These are phyloP conservation scores for Kalaharituber pfeilii DNA, from an alignment of 2,329 filamentous ascomycete species.

Conservation along the genomic window DNA sequence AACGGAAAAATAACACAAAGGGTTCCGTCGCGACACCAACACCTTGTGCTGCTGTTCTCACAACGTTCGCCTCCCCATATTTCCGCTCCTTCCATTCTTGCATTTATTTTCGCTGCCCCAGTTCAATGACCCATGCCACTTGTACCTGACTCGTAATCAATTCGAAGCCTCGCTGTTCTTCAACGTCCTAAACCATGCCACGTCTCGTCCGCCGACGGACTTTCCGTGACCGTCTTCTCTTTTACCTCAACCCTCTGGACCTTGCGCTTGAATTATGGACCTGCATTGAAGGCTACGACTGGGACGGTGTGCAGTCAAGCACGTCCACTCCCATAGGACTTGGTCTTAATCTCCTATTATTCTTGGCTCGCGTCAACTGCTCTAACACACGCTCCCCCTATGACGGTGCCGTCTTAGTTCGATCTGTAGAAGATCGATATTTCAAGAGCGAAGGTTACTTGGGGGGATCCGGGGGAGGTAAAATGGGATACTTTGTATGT, in stretches of 20 bases:
- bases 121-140: too few relatives aligned
- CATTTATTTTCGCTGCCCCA: too few relatives aligned
- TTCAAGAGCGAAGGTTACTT: too few relatives aligned
- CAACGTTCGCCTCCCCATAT: too few relatives aligned
- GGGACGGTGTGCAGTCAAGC: conserved; percentile 58
- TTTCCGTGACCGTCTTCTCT: conserved; percentile 60
- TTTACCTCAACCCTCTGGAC: conserved; percentile 72
- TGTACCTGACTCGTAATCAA: too few relatives aligned
- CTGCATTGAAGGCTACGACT: conserved; percentile 78
- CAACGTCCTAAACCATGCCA: conserved; percentile 49
- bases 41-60: too few relatives aligned
- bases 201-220: conserved; percentile 67
- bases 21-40: too few relatives aligned
- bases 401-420: conserved; percentile 60
- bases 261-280: conserved; percentile 81
- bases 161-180: too few relatives aligned
- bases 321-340: conserved; percentile 62
- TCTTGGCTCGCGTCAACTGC: conserved; percentile 67
- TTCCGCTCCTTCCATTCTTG: too few relatives aligned
- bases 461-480: too few relatives aligned
- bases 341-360: conserved; percentile 57
- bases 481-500: conserved; percentile 14
- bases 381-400: conserved; percentile 28
- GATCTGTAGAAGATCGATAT: too few relatives aligned
- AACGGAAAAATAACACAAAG: too few relatives aligned